A percentile compares a stretch with the other conserved stretches of the same genome.
Evolutionary conservation across 345 rosid genomes (phyloP).

Genomic region (Eucalyptus lansdowneana): DNA sequence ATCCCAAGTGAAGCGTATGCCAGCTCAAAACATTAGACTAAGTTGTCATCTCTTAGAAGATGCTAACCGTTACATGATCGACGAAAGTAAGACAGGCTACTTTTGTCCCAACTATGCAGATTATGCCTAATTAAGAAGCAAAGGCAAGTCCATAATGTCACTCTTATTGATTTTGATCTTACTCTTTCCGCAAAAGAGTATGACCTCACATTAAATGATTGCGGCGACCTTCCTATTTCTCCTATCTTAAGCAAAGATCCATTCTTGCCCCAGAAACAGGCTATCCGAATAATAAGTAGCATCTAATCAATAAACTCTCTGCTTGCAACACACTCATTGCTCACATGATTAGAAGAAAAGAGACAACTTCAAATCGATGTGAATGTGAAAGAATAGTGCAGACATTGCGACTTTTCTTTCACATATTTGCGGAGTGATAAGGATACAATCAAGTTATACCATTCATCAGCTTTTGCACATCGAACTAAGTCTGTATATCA

Average conservation of each 20-base stretch:
- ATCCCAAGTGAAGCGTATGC: not conserved
- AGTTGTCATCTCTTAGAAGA: not conserved
- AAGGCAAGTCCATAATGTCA: too few relatives aligned
- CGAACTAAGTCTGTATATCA: not conserved
- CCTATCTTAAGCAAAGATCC: not conserved
- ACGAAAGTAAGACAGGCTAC: too few relatives aligned
- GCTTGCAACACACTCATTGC: not conserved
- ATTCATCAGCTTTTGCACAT: not conserved
- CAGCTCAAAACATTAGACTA: not conserved
- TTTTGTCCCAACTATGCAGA: too few relatives aligned
- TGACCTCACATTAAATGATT: not conserved
- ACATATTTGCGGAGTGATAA: not conserved
- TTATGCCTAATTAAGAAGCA: too few relatives aligned
- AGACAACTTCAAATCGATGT: not conserved
- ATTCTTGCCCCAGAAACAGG: not conserved
- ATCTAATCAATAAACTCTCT: not conserved
- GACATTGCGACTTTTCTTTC: not conserved
- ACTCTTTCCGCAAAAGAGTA: too few relatives aligned
- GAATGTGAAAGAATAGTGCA: not conserved
- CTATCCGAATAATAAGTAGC: not conserved
- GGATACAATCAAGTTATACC: not conserved
- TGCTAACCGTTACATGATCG: not conserved
- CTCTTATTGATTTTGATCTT: too few relatives aligned
- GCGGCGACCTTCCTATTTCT: not conserved
- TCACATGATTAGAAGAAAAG: not conserved